Conservation (phyloP, 305 asterid genomes). For the Fraxinus angustifolia region DNA sequence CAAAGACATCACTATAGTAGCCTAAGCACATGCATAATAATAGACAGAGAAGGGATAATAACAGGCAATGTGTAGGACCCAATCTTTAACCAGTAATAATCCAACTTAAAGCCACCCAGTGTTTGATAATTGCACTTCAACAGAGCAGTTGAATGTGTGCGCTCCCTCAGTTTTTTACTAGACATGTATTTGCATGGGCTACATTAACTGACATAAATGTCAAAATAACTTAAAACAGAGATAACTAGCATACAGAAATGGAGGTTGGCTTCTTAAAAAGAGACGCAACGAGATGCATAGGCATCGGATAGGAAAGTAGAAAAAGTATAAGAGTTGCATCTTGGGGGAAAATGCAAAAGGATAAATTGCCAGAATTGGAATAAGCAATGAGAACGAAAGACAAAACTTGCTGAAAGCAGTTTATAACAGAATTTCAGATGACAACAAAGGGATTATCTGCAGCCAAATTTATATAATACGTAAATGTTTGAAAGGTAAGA, state of each 20-base stretch:
- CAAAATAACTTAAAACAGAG: neutral
- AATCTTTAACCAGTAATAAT: conserved; percentile 1
- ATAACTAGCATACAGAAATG: neutral
- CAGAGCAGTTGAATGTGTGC: neutral
- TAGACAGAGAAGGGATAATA: neutral
- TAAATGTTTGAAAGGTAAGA: conserved; percentile 3
- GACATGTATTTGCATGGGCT: neutral
- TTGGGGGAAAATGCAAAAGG: neutral
- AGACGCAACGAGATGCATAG: conserved; percentile 1
- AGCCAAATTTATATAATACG: neutral
- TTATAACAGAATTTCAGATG: neutral
- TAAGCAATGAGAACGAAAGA: neutral
- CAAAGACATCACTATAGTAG: conserved; percentile 11
- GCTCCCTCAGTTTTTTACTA: neutral
- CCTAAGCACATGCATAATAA: conserved; percentile 9
- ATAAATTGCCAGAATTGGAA: neutral
- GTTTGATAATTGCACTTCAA: neutral
- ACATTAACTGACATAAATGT: conserved; percentile 3
- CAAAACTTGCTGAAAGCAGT: neutral
- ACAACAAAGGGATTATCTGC: neutral
- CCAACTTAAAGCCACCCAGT: neutral
- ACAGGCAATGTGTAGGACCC: conserved; percentile 4
- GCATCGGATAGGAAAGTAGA: neutral
- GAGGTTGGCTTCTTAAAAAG: neutral
- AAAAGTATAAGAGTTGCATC: neutral